These are phyloP conservation scores for Xylariaceae sp. DNA, from an alignment of 2,329 filamentous ascomycete genomes.

Conservation along the genomic window DNA sequence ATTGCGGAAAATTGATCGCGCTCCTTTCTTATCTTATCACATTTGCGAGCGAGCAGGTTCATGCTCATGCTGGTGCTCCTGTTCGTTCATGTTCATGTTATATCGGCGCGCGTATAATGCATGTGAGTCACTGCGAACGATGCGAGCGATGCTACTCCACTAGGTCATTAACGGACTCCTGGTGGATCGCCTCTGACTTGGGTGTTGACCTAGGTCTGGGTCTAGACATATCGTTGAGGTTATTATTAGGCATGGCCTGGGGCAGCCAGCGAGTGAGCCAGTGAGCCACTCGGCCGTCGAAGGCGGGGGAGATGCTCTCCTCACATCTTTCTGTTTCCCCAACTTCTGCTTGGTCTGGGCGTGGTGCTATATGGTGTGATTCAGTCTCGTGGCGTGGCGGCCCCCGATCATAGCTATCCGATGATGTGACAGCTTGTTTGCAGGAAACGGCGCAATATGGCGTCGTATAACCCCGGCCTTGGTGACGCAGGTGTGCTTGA, in stretches of 20 bases:
- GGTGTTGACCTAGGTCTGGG: neutral
- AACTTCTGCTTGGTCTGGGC: neutral
- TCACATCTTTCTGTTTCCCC: neutral
- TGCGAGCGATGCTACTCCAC: neutral
- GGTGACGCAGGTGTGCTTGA: slow-evolving; percentile 13
- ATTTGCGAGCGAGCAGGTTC: neutral
- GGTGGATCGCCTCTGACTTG: neutral
- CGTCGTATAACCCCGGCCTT: slow-evolving; percentile 8
- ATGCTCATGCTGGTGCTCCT: too few species aligned
- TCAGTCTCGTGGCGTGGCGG: slow-evolving; percentile 11
- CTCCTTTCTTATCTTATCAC: neutral
- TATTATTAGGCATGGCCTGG: neutral
- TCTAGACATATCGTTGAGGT: neutral
- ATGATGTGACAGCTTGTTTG: slow-evolving; percentile 4
- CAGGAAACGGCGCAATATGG: slow-evolving; percentile 12
- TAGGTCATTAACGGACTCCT: neutral
- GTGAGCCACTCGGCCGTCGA: neutral
- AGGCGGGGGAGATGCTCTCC: neutral
- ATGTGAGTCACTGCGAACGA: too few species aligned
- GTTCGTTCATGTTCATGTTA: too few species aligned
- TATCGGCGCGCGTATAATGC: too few species aligned
- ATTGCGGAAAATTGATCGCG: too few species aligned
- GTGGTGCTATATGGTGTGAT: slow-evolving; percentile 11
- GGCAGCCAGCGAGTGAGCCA: too few species aligned
- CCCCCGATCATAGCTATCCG: slow-evolving; percentile 5